Percentiles rank a stretch among this genome's conserved stretches.
Conservation (phyloP, 148 eudicot species). For the Persicaria tinctoria region DNA sequence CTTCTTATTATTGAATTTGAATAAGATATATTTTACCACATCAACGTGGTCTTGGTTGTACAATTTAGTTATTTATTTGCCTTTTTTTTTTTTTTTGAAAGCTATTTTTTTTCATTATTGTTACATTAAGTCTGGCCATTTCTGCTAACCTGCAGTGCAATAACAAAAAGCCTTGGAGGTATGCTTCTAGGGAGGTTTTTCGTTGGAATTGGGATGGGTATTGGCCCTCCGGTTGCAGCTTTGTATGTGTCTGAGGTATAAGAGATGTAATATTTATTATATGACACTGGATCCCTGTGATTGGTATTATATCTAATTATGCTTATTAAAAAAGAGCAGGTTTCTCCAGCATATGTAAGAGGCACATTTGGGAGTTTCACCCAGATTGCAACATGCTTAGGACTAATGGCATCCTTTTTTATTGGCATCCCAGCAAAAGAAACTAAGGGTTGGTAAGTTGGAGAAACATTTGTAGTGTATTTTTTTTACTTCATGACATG, state of each 20-base stretch:
- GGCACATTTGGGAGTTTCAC: constrained; percentile 92
- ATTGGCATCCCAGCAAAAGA: constrained; percentile 81
- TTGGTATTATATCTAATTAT: constrained; percentile 11
- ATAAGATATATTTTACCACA: not conserved
- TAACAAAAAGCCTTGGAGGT: constrained; percentile 40
- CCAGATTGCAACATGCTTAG: constrained; percentile 85
- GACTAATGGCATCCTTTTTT: constrained; percentile 56
- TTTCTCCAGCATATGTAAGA: constrained; percentile 79
- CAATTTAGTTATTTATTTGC: not conserved
- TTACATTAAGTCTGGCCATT: not conserved
- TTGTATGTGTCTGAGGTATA: constrained; percentile 88
- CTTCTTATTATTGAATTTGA: not conserved
- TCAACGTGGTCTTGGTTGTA: not conserved
- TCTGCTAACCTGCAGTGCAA: constrained; percentile 42
- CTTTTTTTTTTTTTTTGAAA: not conserved
- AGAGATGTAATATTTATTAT: constrained; percentile 1
- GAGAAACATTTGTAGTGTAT: constrained; percentile 9
- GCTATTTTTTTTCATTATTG: not conserved
- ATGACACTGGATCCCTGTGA: not conserved
- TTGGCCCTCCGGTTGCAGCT: constrained; percentile 88
- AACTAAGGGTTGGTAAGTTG: constrained; percentile 61
- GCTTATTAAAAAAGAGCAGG: constrained; percentile 32
- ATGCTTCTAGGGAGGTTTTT: constrained; percentile 88
- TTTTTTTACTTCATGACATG: not conserved
- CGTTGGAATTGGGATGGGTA: constrained; percentile 88